Conservation (phyloP, 345 rosid genomes). For the Rhizophora mangle region DNA sequence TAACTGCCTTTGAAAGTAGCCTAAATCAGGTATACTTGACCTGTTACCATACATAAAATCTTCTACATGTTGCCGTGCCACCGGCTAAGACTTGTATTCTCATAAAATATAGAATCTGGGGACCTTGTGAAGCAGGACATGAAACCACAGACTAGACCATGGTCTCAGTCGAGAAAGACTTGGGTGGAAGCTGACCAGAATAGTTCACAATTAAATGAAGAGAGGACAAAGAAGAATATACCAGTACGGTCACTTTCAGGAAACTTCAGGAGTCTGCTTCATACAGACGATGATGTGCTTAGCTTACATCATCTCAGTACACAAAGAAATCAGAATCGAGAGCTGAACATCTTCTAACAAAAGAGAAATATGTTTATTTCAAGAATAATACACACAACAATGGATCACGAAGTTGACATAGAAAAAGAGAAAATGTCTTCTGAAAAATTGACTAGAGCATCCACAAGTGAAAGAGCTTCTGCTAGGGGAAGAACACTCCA, state of each 20-base stretch:
- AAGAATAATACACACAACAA: slow-evolving; percentile 16
- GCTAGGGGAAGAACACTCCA: slow-evolving; percentile 28
- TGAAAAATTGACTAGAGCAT: slow-evolving; percentile 18
- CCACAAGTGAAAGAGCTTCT: slow-evolving; percentile 25
- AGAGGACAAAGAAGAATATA: slow-evolving; percentile 5
- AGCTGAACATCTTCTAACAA: background rate
- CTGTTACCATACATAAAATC: slow-evolving; percentile 6
- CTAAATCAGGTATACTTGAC: slow-evolving; percentile 51
- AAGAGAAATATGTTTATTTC: slow-evolving; percentile 10
- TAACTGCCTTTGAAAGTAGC: slow-evolving; percentile 66
- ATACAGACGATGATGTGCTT: slow-evolving; percentile 2
- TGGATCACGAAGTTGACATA: slow-evolving; percentile 12
- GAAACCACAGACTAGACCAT: slow-evolving; percentile 37
- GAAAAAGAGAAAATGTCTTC: slow-evolving; percentile 21
- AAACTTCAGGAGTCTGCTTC: slow-evolving; percentile 15
- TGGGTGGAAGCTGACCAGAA: slow-evolving; percentile 23
- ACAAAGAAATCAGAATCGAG: slow-evolving; percentile 10
- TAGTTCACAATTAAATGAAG: slow-evolving; percentile 20
- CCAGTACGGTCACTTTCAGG: slow-evolving; percentile 13
- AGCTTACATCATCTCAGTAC: slow-evolving; percentile 12
- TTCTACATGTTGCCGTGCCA: background rate
- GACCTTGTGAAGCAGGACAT: slow-evolving; percentile 42
- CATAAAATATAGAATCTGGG: slow-evolving; percentile 12
- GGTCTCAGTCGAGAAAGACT: slow-evolving; percentile 25
- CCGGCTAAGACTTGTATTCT: slow-evolving; percentile 7